Evolutionary conservation across 208 protist genomes (phyloP), one percentile per base, ranked within the genome.

Genomic region (Trypanosoma scelopori): DNA sequence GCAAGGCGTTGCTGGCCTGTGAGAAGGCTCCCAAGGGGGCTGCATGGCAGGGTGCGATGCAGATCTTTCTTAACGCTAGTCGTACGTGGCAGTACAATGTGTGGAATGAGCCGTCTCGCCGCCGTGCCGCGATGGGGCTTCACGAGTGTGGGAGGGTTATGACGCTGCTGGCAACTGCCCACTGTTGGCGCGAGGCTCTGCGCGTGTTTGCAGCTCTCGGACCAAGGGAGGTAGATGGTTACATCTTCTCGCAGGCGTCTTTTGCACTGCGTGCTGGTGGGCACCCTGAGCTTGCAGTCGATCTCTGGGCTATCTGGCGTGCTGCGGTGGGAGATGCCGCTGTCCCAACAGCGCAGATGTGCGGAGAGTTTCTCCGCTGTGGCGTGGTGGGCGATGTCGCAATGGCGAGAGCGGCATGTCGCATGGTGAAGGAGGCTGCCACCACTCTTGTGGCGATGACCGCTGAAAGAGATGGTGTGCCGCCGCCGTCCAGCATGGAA

Each of bases 241-340:
- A 82, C 49, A 63, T 85, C 12, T 78, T 87, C 49, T 61, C 81
- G 42, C 81, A 89, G 69, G 70, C 81, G 0, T 71, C 65, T 46
- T 85, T 77, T 61, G 77, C 84, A 13, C 47, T 89, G 32, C 25
- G 78, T 11, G 43, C 52, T 7, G 61, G 52, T 27, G 71, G 60
- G 22, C 41, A 39, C 9, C 62, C 69, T 30, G 49, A 80, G 18
- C 50, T 71, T 1, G 78, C 80, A 35, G 35, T 93, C 22, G 73
- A 79, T 13, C 42, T 91, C 27, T 93, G 84, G 84, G 82, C 76
- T 6, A 55, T 58, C 60, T 93, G 87, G 87, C 84, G 87, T 18
- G 78, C 80, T 49, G 47, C 43, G 11, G 75, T 81, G 2, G 87
- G 87, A 15, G 82, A 89, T 60, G 48, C 60, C 0, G 87, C 69